These are phyloP conservation scores for Fusarium redolens DNA, from an alignment of 2,329 filamentous ascomycete species.

Conservation along the genomic window DNA sequence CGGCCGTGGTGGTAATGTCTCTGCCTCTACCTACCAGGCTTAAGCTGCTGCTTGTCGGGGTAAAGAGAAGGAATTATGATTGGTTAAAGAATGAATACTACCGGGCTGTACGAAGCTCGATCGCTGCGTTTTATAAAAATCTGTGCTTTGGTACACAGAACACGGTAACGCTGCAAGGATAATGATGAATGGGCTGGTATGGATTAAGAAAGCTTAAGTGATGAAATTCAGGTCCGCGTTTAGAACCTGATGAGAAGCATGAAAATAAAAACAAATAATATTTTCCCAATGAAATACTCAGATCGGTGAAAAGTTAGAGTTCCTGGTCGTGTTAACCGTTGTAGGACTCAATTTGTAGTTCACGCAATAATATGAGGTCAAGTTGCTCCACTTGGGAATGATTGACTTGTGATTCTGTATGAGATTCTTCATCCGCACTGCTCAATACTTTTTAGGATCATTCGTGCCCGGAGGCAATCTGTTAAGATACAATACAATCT, in stretches of 20 bases:
- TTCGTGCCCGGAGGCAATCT: not conserved
- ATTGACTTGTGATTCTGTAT: not conserved
- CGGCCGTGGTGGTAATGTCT: slow-evolving; percentile 95
- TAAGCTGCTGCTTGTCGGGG: slow-evolving; percentile 60
- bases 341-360: not conserved
- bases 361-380: not conserved
- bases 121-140: slow-evolving; percentile 36
- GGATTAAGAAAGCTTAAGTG: slow-evolving; percentile 43
- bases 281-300: not conserved
- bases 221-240: slow-evolving; percentile 32
- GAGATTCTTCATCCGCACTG: not conserved
- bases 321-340: not conserved
- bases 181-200: slow-evolving; percentile 43
- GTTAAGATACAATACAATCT: not conserved
- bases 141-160: slow-evolving; percentile 43
- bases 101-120: slow-evolving; percentile 33
- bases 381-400: not conserved
- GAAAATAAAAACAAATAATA: slow-evolving; percentile 23
- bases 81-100: slow-evolving; percentile 35
- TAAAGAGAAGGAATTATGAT: slow-evolving; percentile 27
- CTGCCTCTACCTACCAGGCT: slow-evolving; percentile 96
- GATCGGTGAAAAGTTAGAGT: not conserved
- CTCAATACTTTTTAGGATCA: not conserved
- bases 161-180: slow-evolving; percentile 41
- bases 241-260: slow-evolving; percentile 28